Base-by-base conservation (phyloP, 2,329 filamentous ascomycete species). In the Pseudomassariella vexata region DNA sequence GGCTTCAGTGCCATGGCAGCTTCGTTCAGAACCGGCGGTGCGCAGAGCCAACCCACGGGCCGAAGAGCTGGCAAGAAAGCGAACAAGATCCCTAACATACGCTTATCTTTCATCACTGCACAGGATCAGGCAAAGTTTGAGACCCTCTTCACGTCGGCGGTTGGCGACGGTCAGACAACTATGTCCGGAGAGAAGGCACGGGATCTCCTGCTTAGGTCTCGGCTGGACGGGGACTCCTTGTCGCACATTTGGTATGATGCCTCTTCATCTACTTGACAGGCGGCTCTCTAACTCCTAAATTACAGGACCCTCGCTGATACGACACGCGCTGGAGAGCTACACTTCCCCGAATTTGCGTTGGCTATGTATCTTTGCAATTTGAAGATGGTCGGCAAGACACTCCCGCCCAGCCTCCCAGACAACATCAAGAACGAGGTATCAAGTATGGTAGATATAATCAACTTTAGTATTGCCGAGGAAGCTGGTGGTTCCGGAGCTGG, bases 361-460 rank as follows among this genome's bases (percentile, higher is more conserved):
- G 86, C 92, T 40, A 96, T 98, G 92, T 98, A 98, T 50, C 76
- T 98, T 19, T 98, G 92, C 69, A 98, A 96, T 53, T 56, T 98
- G 46, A 92, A 83, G 56, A 69, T 96, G 37, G 92, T 86, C 1
- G 87, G 88, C 37, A 95, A 94, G 60, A 68, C 80, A 1, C 61
- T 98, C 16, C 92, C 92, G 0, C 53, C 70, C 2, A 59, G 55
- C 5, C 69, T 98, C 8, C 92, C 92, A 0, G 88, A 95, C 19
- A 82, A 78, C 37, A 81, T 98, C 44, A 84, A 80, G 65, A 98
- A 98, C 50, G 92, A 98, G 59, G 92, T 98, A 12, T 96, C 90
- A 4, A 95, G 92, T 61, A 96, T 98, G 89, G 92, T 98, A 24
- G 92, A 98, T 54, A 98, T 98, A 35, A 98, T 98, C 53, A 95